Evolutionary conservation across 768 basidiomycete genomes (phyloP), one percentile per base, ranked within the genome.

Genomic region (Pholiota microspora): DNA sequence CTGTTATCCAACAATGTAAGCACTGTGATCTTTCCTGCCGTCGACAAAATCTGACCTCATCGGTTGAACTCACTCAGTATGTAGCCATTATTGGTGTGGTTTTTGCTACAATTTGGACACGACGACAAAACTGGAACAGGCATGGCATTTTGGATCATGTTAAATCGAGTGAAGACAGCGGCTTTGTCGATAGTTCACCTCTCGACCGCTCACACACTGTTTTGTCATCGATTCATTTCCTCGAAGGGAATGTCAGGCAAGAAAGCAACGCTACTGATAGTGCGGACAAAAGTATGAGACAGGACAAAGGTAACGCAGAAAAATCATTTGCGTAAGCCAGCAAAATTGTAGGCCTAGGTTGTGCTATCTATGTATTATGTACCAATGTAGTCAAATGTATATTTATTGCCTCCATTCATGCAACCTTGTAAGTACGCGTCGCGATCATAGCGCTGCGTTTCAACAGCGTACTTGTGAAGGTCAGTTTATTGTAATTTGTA

Each of bases 1-100:
- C 44, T 56, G 27, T 28, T 56, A 4, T 46, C 55, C 12, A 58
- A 62, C 42, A 59, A 64, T 27, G 60, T 65, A 32, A 67, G 69
- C 40, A 55, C 29, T 9, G 32, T 15, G 15, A 7, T 18, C 18
- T 24, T 38, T 28, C n/a, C n/a, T n/a, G n/a, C n/a, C n/a, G n/a
- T n/a, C n/a, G n/a, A 24, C n/a, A 35, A 56, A n/a, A 47, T 24
- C 46, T 9, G 7, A 13, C 3, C 21, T 42, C n/a, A 35, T 27
- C 15, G 29, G 4, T 7, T 16, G 28, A 9, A 31, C 24, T 25
- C 23, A 46, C 40, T 34, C 9, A 56, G 57, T 69, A 69, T 49
- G 57, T 71, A 12, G 62, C 65, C n/a, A 71, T 74, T 31, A 64
- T 74, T 18, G 71, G 72, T 2, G 65, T 74, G 13, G 66, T 72